phyloP scores from a whole-genome alignment of 2,329 filamentous ascomycete genomes.

The Epichloe scottii region DNA sequence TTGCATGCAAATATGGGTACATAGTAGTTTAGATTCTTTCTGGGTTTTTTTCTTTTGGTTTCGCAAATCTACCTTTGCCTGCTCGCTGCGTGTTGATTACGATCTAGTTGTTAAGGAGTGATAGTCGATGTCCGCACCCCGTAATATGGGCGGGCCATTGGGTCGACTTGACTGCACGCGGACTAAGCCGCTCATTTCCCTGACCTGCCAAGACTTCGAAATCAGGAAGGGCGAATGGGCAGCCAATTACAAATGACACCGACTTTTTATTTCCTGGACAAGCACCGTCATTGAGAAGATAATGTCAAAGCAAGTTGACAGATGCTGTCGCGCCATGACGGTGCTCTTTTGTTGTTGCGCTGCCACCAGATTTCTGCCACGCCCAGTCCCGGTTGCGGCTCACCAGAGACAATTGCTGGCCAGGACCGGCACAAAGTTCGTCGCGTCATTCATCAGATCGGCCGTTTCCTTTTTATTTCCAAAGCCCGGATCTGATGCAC shows the following conservation, averaged over 20 bases:
- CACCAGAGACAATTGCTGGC: not conserved
- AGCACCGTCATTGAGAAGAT: too few species aligned
- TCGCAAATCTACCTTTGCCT: slow-evolving; percentile 2
- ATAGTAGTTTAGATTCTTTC: slow-evolving; percentile 4
- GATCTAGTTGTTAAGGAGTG: too few species aligned
- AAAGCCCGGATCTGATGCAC: not conserved
- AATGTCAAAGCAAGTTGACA: too few species aligned
- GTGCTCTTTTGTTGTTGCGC: too few species aligned
- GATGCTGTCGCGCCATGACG: too few species aligned
- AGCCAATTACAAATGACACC: not conserved
- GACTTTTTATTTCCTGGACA: too few species aligned
- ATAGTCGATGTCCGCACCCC: too few species aligned
- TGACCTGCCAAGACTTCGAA: not conserved
- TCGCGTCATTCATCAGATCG: not conserved
- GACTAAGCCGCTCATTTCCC: not conserved
- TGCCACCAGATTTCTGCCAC: not conserved
- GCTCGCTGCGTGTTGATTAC: not conserved
- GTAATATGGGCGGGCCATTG: too few species aligned
- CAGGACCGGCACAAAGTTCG: not conserved
- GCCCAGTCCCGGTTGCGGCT: not conserved
- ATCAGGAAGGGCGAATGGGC: not conserved
- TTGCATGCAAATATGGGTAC: slow-evolving; percentile 1
- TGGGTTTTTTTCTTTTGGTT: not conserved
- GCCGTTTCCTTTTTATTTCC: too few species aligned
- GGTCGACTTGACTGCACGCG: too few species aligned